Conservation (phyloP, 208 protist genomes). For the Trypanosoma scelopori region DNA sequence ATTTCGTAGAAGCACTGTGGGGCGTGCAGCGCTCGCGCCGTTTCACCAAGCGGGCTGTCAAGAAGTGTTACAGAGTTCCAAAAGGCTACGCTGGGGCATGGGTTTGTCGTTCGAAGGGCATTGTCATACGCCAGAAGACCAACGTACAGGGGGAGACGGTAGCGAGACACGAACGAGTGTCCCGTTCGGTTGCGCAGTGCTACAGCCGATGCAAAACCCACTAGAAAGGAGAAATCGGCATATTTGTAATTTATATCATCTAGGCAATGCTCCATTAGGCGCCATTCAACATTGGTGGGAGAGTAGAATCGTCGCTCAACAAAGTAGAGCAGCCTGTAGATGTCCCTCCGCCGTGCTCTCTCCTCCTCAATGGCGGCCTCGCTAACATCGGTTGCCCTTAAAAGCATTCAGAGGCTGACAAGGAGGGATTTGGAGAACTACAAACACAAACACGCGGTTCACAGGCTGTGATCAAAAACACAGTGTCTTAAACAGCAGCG, state of each 20-base stretch:
- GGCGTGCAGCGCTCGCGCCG: slow-evolving; percentile 54
- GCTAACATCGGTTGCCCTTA: slow-evolving; percentile 38
- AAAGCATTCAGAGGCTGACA: slow-evolving; percentile 30
- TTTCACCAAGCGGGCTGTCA: slow-evolving; percentile 52
- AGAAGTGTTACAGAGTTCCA: slow-evolving; percentile 74
- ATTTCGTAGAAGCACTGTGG: slow-evolving; percentile 62
- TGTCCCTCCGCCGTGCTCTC: slow-evolving; percentile 46
- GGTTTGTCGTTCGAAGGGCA: slow-evolving; percentile 49
- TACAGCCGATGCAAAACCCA: slow-evolving; percentile 48
- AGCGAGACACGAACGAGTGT: slow-evolving; percentile 36
- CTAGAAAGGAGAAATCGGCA: slow-evolving; percentile 68
- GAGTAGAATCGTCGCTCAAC: slow-evolving; percentile 23
- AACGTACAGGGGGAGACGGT: slow-evolving; percentile 59
- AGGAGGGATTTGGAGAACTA: not conserved
- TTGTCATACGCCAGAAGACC: slow-evolving; percentile 72
- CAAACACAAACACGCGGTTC: not conserved
- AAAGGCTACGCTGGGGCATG: slow-evolving; percentile 59
- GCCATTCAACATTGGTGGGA: slow-evolving; percentile 57
- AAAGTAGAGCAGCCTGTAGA: slow-evolving; percentile 62
- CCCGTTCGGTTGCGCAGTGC: slow-evolving; percentile 39
- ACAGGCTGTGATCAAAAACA: too few relatives aligned
- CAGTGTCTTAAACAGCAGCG: too few relatives aligned
- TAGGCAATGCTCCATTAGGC: slow-evolving; percentile 68
- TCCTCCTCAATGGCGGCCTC: slow-evolving; percentile 39
- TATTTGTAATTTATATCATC: slow-evolving; percentile 80